A percentile compares a stretch with the other conserved stretches of the same genome.
Evolutionary conservation across 169 alveolate species (phyloP).

Genomic region (Theileria equi): DNA sequence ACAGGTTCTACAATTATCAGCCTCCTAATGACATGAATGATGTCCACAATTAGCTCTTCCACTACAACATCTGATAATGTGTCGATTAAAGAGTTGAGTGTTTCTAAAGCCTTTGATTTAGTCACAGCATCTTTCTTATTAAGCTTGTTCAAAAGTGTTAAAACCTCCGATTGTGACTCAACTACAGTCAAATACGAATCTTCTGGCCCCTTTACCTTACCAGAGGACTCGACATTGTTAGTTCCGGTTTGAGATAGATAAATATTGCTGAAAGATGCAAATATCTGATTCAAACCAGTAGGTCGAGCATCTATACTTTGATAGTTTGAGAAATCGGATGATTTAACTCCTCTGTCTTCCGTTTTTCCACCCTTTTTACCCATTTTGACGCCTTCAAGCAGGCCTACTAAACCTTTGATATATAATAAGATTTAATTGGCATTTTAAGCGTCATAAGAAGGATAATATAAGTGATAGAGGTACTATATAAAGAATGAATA

Average conservation of each 20-base stretch:
- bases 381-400: constrained; percentile 10
- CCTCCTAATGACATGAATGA: constrained; percentile 39
- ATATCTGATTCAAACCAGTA: constrained; percentile 54
- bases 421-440: too few relatives aligned
- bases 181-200: neutral
- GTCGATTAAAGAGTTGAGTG: constrained; percentile 1
- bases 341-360: constrained; percentile 54
- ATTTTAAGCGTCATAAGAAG: too few relatives aligned
- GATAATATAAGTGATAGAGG: too few relatives aligned
- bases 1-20: constrained; percentile 49
- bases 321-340: constrained; percentile 56
- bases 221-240: constrained; percentile 2
- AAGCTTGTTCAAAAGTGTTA: constrained; percentile 42
- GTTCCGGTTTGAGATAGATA: neutral
- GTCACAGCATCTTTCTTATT: constrained; percentile 54
- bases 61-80: constrained; percentile 12
- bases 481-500: too few relatives aligned
- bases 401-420: too few relatives aligned
- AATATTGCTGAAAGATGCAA: constrained; percentile 32
- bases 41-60: constrained; percentile 28
- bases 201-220: neutral
- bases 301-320: constrained; percentile 51
- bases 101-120: constrained; percentile 50
- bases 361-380: constrained; percentile 3
- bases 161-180: constrained; percentile 22